phyloP scores from a whole-genome alignment of 2,329 filamentous ascomycete genomes.

The Bipolaris cookei region DNA sequence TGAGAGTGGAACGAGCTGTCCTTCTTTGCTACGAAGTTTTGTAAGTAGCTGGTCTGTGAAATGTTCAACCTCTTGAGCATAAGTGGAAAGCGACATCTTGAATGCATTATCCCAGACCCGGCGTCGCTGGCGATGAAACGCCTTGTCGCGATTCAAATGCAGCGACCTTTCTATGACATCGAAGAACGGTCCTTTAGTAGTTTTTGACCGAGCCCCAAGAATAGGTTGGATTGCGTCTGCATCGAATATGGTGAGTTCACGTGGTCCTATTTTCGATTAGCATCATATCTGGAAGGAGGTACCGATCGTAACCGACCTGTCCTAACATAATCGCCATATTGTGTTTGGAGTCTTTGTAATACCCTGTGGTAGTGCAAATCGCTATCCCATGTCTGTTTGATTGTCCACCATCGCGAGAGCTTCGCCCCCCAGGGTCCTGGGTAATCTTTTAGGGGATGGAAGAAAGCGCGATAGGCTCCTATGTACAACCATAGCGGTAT shows the following conservation, averaged over 20 bases:
- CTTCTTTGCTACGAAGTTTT: slow-evolving; percentile 24
- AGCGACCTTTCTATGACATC: slow-evolving; percentile 31
- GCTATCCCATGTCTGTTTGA: slow-evolving; percentile 26
- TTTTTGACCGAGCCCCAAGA: slow-evolving; percentile 29
- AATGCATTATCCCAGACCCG: slow-evolving; percentile 41
- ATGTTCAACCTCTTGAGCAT: slow-evolving; percentile 28
- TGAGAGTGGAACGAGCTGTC: slow-evolving; percentile 46
- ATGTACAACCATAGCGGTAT: slow-evolving; percentile 29
- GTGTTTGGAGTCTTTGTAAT: slow-evolving; percentile 26
- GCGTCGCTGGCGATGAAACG: slow-evolving; percentile 34
- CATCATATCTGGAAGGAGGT: neutral
- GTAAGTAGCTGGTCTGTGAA: slow-evolving; percentile 33
- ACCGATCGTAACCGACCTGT: slow-evolving; percentile 22
- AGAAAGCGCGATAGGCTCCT: slow-evolving; percentile 30
- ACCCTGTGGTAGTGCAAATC: slow-evolving; percentile 25
- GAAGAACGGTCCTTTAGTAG: slow-evolving; percentile 37
- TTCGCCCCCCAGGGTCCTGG: slow-evolving; percentile 31
- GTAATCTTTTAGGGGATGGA: slow-evolving; percentile 31
- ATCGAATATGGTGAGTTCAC: slow-evolving; percentile 36
- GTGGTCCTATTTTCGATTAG: slow-evolving; percentile 23
- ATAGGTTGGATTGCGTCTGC: slow-evolving; percentile 29
- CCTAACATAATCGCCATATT: slow-evolving; percentile 37
- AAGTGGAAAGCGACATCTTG: slow-evolving; percentile 34
- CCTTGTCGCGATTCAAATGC: slow-evolving; percentile 35
- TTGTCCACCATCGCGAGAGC: slow-evolving; percentile 33